phyloP scores from a whole-genome alignment of 805 yeast species.

The Metschnikowia santaceciliae region DNA sequence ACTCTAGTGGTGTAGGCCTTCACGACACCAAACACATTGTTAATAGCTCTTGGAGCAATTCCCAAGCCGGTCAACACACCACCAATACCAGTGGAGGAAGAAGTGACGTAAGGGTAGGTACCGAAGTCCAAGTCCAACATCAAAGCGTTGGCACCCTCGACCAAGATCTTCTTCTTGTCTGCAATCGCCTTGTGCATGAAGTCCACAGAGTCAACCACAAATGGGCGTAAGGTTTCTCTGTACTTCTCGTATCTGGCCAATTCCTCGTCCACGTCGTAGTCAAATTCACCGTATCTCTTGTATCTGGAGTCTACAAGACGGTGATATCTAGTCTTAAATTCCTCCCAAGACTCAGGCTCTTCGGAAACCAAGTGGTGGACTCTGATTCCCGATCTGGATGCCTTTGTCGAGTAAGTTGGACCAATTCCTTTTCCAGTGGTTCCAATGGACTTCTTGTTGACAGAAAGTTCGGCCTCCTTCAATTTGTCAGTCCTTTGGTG shows the following conservation, averaged over 20 bases:
- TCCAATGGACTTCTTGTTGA: constrained; percentile 83
- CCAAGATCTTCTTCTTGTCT: constrained; percentile 77
- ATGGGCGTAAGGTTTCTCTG: constrained; percentile 75
- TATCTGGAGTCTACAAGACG: constrained; percentile 77
- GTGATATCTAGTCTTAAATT: constrained; percentile 72
- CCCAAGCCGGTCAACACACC: constrained; percentile 98
- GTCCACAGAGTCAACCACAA: constrained; percentile 88
- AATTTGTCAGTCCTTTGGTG: constrained; percentile 96
- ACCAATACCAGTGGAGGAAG: constrained; percentile 94
- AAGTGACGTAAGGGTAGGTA: constrained; percentile 96
- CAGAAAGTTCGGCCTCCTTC: constrained; percentile 85
- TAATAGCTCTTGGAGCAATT: constrained; percentile 82
- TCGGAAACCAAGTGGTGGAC: constrained; percentile 92
- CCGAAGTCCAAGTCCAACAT: constrained; percentile 98
- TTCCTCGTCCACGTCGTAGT: constrained; percentile 79
- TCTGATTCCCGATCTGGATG: constrained; percentile 93
- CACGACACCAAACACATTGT: constrained; percentile 88
- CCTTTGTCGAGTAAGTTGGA: constrained; percentile 96
- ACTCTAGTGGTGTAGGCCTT: constrained; percentile 98
- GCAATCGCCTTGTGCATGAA: constrained; percentile 76
- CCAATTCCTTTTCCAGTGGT: constrained; percentile 99
- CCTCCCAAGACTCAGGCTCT: constrained; percentile 90
- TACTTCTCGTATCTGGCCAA: constrained; percentile 69
- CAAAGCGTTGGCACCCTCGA: constrained; percentile 97
- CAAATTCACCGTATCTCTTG: constrained; percentile 91